These are phyloP conservation scores for Boletus sp. DNA, from an alignment of 768 basidiomycete genomes.

Conservation along the genomic window DNA sequence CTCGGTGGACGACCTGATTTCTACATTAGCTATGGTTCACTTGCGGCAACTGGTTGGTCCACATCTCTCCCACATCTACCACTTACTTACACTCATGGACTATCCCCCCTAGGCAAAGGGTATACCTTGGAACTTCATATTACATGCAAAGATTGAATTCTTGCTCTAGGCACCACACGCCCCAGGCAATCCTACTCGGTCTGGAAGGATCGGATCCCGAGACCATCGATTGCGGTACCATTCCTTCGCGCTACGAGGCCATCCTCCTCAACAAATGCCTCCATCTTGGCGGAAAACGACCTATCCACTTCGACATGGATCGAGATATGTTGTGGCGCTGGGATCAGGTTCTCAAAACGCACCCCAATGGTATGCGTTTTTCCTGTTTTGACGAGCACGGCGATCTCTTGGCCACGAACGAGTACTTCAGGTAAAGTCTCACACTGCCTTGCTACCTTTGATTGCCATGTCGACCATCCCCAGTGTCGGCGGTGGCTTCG, in stretches of 20 bases:
- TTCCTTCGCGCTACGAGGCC: slow-evolving; percentile 68
- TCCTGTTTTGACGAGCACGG: slow-evolving; percentile 80
- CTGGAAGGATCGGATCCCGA: slow-evolving; percentile 91
- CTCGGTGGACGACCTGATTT: background rate
- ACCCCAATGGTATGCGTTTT: slow-evolving; percentile 94
- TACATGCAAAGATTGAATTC: background rate
- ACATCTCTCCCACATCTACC: background rate
- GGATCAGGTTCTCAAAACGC: slow-evolving; percentile 85
- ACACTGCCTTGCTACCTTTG: background rate
- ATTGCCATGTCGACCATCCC: background rate
- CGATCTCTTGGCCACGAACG: slow-evolving; percentile 87
- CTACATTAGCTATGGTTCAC: slow-evolving; percentile 71
- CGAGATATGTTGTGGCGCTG: slow-evolving; percentile 92
- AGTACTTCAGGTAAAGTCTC: slow-evolving; percentile 70
- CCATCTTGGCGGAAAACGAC: slow-evolving; percentile 67
- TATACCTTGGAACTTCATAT: slow-evolving; percentile 31
- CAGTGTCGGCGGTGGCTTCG: slow-evolving; percentile 90
- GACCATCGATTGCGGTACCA: slow-evolving; percentile 86
- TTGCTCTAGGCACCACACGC: slow-evolving; percentile 70
- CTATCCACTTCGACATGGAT: slow-evolving; percentile 85
- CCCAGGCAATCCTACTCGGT: slow-evolving; percentile 82
- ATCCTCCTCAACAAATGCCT: slow-evolving; percentile 68
- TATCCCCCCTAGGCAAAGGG: slow-evolving; percentile 64
- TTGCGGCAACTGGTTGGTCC: slow-evolving; percentile 82
- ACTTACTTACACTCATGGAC: slow-evolving; percentile 5